phyloP scores from a whole-genome alignment of 1,284 basidiomycete genomes.

The Boletus sp. region DNA sequence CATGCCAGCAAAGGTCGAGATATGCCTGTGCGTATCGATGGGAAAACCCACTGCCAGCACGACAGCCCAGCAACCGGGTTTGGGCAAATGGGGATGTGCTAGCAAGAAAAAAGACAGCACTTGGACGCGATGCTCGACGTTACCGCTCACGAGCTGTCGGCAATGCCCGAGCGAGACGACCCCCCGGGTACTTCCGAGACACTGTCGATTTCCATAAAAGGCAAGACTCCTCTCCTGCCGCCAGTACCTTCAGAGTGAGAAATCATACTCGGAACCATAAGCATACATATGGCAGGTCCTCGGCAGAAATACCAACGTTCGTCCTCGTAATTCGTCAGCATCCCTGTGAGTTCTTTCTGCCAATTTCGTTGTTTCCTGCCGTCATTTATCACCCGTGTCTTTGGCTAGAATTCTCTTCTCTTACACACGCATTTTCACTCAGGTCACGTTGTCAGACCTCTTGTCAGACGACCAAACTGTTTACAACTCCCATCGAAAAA shows the following conservation, averaged over 20 bases:
- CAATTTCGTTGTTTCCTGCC: conserved; percentile 24
- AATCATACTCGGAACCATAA: conserved; percentile 15
- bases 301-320: conserved; percentile 31
- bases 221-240: conserved; percentile 12
- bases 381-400: conserved; percentile 21
- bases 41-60: conserved; percentile 21
- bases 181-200: background rate
- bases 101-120: background rate
- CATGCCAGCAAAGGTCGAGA: background rate
- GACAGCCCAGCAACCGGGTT: conserved; percentile 22
- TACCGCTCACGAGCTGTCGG: conserved; percentile 16
- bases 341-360: conserved; percentile 16
- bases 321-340: conserved; percentile 27
- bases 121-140: background rate
- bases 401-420: background rate
- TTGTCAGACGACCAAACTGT: conserved; percentile 11
- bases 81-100: conserved; percentile 16
- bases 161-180: conserved; percentile 18
- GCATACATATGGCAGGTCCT: conserved; percentile 24
- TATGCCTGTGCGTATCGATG: conserved; percentile 12
- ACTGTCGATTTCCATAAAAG: conserved; percentile 16
- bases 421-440: conserved; percentile 15
- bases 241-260: conserved; percentile 16
- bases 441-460: conserved; percentile 9
- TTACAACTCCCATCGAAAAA: conserved; percentile 1